These are phyloP conservation scores for Penicillium sp. DNA, from an alignment of 2,329 filamentous ascomycete species.

Conservation along the genomic window DNA sequence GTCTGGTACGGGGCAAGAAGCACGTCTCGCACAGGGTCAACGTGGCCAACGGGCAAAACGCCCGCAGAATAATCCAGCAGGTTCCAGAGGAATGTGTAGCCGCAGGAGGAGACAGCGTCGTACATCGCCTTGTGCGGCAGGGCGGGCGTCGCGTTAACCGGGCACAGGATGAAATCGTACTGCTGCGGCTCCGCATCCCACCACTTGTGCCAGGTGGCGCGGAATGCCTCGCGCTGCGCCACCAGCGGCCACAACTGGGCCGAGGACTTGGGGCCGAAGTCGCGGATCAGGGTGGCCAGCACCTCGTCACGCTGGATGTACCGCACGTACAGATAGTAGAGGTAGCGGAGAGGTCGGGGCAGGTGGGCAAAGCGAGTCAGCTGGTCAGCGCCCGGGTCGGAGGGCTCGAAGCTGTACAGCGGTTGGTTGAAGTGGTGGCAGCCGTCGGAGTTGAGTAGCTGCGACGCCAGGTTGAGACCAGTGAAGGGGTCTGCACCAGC, in stretches of 20 bases:
- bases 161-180: constrained; percentile 75
- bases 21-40: constrained; percentile 68
- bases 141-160: constrained; percentile 87
- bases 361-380: constrained; percentile 72
- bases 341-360: constrained; percentile 69
- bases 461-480: constrained; percentile 71
- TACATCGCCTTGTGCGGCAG: constrained; percentile 84
- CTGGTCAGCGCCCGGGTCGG: constrained; percentile 72
- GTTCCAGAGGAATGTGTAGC: constrained; percentile 93
- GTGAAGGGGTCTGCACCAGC: constrained; percentile 72
- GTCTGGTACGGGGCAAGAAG: constrained; percentile 53
- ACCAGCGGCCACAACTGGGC: constrained; percentile 82
- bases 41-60: constrained; percentile 79
- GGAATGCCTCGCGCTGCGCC: constrained; percentile 71
- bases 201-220: constrained; percentile 77
- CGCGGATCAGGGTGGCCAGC: constrained; percentile 73
- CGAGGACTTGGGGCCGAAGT: constrained; percentile 71
- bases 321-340: constrained; percentile 88
- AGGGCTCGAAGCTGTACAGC: constrained; percentile 73
- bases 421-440: constrained; percentile 74
- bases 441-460: constrained; percentile 81
- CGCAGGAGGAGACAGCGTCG: constrained; percentile 79
- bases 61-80: constrained; percentile 84
- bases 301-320: constrained; percentile 72
- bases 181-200: constrained; percentile 68